Percentiles rank a stretch among this genome's conserved stretches.
Evolutionary conservation across 805 yeast genomes (phyloP).

Genomic region (Hanseniaspora jakobsenii): DNA sequence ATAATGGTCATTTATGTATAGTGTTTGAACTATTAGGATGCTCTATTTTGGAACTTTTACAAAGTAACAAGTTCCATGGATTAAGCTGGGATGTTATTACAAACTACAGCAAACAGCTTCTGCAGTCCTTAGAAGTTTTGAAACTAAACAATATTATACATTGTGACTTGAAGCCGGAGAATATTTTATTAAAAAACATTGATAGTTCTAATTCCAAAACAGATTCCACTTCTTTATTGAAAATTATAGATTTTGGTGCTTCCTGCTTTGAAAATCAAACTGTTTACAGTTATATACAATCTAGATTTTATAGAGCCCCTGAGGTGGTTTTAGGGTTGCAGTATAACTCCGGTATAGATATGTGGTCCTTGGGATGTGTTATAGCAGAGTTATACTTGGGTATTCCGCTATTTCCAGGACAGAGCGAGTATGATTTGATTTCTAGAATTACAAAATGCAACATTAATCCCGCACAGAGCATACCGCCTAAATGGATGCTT

Average conservation of each 20-base stretch:
- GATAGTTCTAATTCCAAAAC: slow-evolving; percentile 42
- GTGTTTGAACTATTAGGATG: slow-evolving; percentile 84
- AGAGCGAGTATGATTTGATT: slow-evolving; percentile 84
- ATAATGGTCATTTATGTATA: slow-evolving; percentile 81
- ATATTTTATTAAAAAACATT: slow-evolving; percentile 65
- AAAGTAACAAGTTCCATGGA: slow-evolving; percentile 90
- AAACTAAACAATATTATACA: slow-evolving; percentile 80
- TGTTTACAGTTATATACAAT: slow-evolving; percentile 80
- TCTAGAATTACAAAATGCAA: slow-evolving; percentile 62
- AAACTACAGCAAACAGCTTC: slow-evolving; percentile 63
- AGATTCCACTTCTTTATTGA: slow-evolving; percentile 31
- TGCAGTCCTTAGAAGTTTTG: slow-evolving; percentile 68
- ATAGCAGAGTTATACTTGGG: slow-evolving; percentile 85
- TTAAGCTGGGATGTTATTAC: slow-evolving; percentile 67
- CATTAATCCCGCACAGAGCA: slow-evolving; percentile 37
- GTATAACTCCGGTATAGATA: slow-evolving; percentile 83
- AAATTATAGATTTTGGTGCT: slow-evolving; percentile 90
- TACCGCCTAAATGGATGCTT: slow-evolving; percentile 92
- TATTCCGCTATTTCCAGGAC: slow-evolving; percentile 86
- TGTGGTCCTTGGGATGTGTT: slow-evolving; percentile 95
- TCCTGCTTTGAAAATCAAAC: slow-evolving; percentile 90
- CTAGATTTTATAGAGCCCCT: slow-evolving; percentile 87
- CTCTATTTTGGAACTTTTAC: slow-evolving; percentile 77
- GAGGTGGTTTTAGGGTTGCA: slow-evolving; percentile 88
- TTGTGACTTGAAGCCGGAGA: slow-evolving; percentile 95